Base-by-base conservation (phyloP, 805 yeast genomes). In the Millerozyma acaciae region DNA sequence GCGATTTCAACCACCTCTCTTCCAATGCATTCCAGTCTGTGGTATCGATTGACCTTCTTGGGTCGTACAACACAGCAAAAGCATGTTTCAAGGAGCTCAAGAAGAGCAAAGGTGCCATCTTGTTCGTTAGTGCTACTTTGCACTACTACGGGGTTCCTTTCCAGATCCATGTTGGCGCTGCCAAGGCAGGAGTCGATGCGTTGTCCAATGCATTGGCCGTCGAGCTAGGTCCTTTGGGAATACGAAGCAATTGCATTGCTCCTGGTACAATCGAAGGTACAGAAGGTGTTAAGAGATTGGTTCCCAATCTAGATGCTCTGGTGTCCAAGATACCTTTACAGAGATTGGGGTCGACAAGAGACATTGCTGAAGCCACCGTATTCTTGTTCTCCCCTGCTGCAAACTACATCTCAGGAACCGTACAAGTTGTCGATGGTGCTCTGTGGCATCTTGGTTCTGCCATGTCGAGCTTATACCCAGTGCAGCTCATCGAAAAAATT, bases 141-240 rank as follows among this genome's bases (percentile, higher is more conserved):
- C 97, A 90, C 60, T 85, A 84, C 57, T 75, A 78, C 47, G 97
- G 97, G 8, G 77, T 84, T 18, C 95, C 96, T 9, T 78, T 83
- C 64, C 97, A 90, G 60, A 50, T 78, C 5, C 97, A 90, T 50
- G 96, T 88, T 3, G 82, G 89, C 5, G 96, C 97, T 0, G 97
- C 97, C 3, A 90, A 90, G 60, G 96, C 97, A 1, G 97, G 96
- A 16, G 73, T 90, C 26, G 97, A 90, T 55, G 94, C 96, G 3
- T 65, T 89, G 22, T 77, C 86, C 17, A 79, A 82, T 43, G 81
- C 88, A 2, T 60, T 89, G 38, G 95, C 96, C 2, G 93, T 88
- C 5, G 97, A 89, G 60, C 68, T 86, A 34, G 97, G 97, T 1
- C 95, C 96, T 2, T 54, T 85, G 35, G 97, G 97, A 4, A 73